Conservation (phyloP, 2,329 filamentous ascomycete genomes). For the Fusarium sp. region DNA sequence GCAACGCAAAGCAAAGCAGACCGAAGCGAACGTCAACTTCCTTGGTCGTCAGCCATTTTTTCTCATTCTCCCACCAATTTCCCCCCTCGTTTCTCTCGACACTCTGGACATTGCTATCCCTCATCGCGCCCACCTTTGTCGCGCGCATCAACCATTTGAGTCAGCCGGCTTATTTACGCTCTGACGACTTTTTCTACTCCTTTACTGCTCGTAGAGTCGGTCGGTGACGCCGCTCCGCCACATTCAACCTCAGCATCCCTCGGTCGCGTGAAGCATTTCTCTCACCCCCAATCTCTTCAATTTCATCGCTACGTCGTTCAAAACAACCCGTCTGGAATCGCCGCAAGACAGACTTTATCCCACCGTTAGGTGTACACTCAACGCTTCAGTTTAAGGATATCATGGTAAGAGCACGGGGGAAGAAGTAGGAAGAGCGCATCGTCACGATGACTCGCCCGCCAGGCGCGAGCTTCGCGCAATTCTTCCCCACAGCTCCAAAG, state of each 20-base stretch:
- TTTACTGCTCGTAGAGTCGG: slow-evolving; percentile 33
- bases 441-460: slow-evolving; percentile 81
- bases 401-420: slow-evolving; percentile 64
- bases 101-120: slow-evolving; percentile 29
- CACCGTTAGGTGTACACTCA: slow-evolving; percentile 5
- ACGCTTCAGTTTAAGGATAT: slow-evolving; percentile 53
- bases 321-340: slow-evolving; percentile 7
- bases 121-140: slow-evolving; percentile 19
- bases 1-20: background rate
- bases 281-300: slow-evolving; percentile 33
- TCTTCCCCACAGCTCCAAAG: slow-evolving; percentile 81
- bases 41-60: slow-evolving; percentile 36
- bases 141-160: slow-evolving; percentile 21
- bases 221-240: slow-evolving; percentile 39
- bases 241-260: slow-evolving; percentile 37
- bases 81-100: slow-evolving; percentile 25
- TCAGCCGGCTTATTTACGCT: slow-evolving; percentile 13
- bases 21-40: slow-evolving; percentile 39
- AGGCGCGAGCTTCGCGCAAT: slow-evolving; percentile 82
- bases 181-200: slow-evolving; percentile 32
- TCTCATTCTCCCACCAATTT: slow-evolving; percentile 31
- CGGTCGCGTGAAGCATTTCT: slow-evolving; percentile 52
- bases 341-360: background rate
- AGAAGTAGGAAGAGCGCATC: slow-evolving; percentile 59
- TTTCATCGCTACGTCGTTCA: slow-evolving; percentile 13